These are phyloP conservation scores for Polyporus tsugae DNA, from an alignment of 1,284 basidiomycete genomes.

Conservation along the genomic window DNA sequence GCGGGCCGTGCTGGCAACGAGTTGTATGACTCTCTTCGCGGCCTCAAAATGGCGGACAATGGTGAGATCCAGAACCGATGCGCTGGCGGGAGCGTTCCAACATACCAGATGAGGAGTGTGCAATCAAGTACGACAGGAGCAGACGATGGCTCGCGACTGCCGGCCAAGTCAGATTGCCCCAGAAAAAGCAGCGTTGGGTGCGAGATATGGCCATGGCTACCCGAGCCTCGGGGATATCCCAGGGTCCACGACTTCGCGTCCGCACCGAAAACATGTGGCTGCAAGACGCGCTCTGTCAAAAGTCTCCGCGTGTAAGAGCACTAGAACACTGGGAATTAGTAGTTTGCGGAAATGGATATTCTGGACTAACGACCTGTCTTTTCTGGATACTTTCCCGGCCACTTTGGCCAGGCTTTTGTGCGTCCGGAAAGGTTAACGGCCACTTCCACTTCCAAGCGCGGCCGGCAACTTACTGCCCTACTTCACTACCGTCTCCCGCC, in stretches of 20 bases:
- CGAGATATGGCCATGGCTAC: conserved; percentile 27
- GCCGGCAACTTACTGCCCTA: conserved; percentile 20
- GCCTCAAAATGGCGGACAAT: conserved; percentile 34
- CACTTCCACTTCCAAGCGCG: conserved; percentile 6
- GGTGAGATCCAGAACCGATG: conserved; percentile 31
- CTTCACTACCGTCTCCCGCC: background rate
- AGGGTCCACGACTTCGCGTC: conserved; percentile 32
- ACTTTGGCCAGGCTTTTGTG: conserved; percentile 19
- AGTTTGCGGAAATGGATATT: conserved; percentile 17
- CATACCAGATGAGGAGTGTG: conserved; percentile 28
- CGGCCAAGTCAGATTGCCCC: conserved; percentile 23
- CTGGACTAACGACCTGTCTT: conserved; percentile 11
- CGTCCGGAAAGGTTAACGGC: conserved; percentile 20
- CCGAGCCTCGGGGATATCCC: conserved; percentile 27
- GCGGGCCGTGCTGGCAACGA: conserved; percentile 29
- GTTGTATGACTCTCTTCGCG: conserved; percentile 30
- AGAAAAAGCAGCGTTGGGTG: conserved; percentile 17
- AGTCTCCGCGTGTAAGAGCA: conserved; percentile 26
- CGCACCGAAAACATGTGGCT: conserved; percentile 34
- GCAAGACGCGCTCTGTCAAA: conserved; percentile 31
- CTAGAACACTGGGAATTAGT: conserved; percentile 30
- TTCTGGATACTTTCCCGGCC: conserved; percentile 6
- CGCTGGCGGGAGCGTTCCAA: conserved; percentile 29
- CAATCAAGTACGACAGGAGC: conserved; percentile 23
- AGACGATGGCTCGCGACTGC: conserved; percentile 4